Evolutionary conservation across 2,329 filamentous ascomycete species (phyloP).

Genomic region (Penicillium sp.): DNA sequence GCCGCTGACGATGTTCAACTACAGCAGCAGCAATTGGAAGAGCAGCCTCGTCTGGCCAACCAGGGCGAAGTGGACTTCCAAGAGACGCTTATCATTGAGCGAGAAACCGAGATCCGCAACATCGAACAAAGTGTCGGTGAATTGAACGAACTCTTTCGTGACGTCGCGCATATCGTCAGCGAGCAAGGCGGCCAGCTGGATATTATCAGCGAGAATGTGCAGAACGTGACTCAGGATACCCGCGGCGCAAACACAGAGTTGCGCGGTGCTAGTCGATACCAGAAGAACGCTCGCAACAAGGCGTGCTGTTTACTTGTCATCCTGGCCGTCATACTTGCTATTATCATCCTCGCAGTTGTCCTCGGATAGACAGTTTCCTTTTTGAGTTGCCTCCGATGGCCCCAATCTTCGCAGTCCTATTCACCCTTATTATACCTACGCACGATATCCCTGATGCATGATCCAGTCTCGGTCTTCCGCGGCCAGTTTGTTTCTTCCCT

Average conservation of each 20-base stretch:
- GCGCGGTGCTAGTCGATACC: slow-evolving; percentile 80
- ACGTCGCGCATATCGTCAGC: slow-evolving; percentile 94
- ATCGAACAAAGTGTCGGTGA: slow-evolving; percentile 96
- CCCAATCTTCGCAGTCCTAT: slow-evolving; percentile 9
- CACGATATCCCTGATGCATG: slow-evolving; percentile 37
- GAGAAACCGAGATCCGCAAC: slow-evolving; percentile 93
- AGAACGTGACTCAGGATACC: slow-evolving; percentile 76
- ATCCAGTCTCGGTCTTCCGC: slow-evolving; percentile 12
- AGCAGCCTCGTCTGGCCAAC: slow-evolving; percentile 75
- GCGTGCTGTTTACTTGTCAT: slow-evolving; percentile 89
- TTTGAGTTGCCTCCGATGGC: slow-evolving; percentile 10
- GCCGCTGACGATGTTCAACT: slow-evolving; percentile 49
- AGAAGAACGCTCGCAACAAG: slow-evolving; percentile 93
- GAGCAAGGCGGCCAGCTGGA: slow-evolving; percentile 90
- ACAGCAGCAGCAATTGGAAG: slow-evolving; percentile 66
- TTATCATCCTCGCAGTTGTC: slow-evolving; percentile 83
- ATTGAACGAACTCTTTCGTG: slow-evolving; percentile 91
- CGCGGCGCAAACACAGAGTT: slow-evolving; percentile 82
- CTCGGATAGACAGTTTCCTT: slow-evolving; percentile 56
- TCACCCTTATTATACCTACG: slow-evolving; percentile 19
- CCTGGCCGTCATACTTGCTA: slow-evolving; percentile 79
- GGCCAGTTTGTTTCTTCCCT: slow-evolving; percentile 11
- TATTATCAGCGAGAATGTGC: slow-evolving; percentile 83
- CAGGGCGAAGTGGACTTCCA: slow-evolving; percentile 98
- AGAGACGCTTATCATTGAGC: slow-evolving; percentile 90